Evolutionary conservation across 2,329 filamentous ascomycete genomes (phyloP).

Genomic region (Clonostachys byssicola): DNA sequence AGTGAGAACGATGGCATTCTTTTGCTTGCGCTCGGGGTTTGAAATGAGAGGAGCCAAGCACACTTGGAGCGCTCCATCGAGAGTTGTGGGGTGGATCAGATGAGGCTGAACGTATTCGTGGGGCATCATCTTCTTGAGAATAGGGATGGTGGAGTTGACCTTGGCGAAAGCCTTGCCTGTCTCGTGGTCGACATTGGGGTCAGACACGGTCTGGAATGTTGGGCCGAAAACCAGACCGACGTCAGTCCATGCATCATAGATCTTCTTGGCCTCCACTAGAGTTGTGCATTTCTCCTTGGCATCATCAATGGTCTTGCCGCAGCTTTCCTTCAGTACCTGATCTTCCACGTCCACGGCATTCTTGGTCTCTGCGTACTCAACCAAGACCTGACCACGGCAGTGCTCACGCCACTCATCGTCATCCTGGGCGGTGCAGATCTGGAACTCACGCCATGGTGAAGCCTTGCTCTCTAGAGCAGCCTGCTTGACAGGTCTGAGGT

Average conservation of each 20-base stretch:
- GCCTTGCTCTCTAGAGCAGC: neutral
- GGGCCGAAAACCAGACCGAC: slow-evolving; percentile 5
- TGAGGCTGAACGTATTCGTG: slow-evolving; percentile 4
- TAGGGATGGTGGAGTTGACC: too few species aligned
- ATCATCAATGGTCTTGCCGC: too few species aligned
- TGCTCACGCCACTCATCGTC: slow-evolving; percentile 2
- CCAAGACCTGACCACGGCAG: neutral
- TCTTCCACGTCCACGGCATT: too few species aligned
- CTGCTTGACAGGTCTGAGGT: neutral
- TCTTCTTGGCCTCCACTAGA: neutral
- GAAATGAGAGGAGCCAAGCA: too few species aligned
- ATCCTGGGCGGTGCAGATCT: slow-evolving; percentile 3
- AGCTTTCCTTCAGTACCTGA: too few species aligned
- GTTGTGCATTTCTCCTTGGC: neutral
- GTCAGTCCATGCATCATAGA: slow-evolving; percentile 2
- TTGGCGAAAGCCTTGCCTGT: neutral
- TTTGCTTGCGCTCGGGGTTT: too few species aligned
- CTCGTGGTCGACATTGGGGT: neutral
- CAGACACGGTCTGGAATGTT: slow-evolving; percentile 3
- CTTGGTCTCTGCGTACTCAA: too few species aligned
- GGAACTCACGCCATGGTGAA: slow-evolving; percentile 2
- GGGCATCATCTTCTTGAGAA: slow-evolving; percentile 3
- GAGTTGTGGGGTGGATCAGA: slow-evolving; percentile 6
- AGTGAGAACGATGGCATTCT: too few species aligned
- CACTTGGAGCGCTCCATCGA: slow-evolving; percentile 1